phyloP scores from a whole-genome alignment of 1,284 basidiomycete species.

The Irpex sp. region DNA sequence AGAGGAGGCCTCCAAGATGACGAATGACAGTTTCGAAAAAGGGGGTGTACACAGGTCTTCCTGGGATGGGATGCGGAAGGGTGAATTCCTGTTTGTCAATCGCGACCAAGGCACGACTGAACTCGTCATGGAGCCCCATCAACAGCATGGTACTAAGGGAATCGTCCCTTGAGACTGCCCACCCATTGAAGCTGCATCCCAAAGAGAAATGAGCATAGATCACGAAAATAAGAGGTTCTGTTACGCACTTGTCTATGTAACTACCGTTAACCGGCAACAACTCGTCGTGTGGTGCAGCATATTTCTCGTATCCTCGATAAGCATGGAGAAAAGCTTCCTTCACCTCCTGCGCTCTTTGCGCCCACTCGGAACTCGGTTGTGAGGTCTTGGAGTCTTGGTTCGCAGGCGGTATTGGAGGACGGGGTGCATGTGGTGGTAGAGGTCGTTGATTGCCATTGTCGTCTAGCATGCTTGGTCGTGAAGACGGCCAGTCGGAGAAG shows the following conservation, averaged over 20 bases:
- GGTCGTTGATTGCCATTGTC: background rate
- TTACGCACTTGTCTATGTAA: slow-evolving; percentile 46
- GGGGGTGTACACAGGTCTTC: slow-evolving; percentile 31
- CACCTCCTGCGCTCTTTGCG: slow-evolving; percentile 48
- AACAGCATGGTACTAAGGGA: slow-evolving; percentile 87
- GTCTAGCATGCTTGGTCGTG: background rate
- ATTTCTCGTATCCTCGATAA: slow-evolving; percentile 55
- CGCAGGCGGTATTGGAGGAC: background rate
- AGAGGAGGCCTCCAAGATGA: slow-evolving; percentile 70
- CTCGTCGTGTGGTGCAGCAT: slow-evolving; percentile 59
- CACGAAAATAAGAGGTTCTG: background rate
- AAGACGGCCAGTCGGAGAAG: background rate
- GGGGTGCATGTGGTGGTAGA: background rate
- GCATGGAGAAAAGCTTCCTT: slow-evolving; percentile 60
- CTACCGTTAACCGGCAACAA: slow-evolving; percentile 47
- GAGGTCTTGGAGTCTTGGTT: background rate
- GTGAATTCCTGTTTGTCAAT: slow-evolving; percentile 65
- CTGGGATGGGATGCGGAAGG: background rate
- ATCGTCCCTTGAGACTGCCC: slow-evolving; percentile 84
- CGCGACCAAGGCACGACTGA: slow-evolving; percentile 66
- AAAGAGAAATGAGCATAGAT: background rate
- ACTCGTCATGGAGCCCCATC: slow-evolving; percentile 83
- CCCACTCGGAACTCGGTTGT: slow-evolving; percentile 33
- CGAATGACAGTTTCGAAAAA: slow-evolving; percentile 79
- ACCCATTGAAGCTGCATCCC: slow-evolving; percentile 83